Evolutionary conservation across 306 rosid species (phyloP).

Genomic region (Prunus armeniaca): DNA sequence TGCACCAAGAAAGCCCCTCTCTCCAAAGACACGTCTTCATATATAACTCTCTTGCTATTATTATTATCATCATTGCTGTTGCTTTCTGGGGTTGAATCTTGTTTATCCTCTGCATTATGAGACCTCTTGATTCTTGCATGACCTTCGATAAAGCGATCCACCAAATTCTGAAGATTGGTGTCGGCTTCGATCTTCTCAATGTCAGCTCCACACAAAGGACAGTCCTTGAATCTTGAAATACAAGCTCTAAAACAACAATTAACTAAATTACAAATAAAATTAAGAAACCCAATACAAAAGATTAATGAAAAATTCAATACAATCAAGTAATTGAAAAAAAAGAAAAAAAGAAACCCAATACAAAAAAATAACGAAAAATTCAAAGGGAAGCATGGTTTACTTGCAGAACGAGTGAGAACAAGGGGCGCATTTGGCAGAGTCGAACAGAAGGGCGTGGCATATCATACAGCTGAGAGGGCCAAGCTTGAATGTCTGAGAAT

Average conservation of each 20-base stretch:
- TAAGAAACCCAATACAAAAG: not conserved
- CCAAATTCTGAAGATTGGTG: slow-evolving; percentile 66
- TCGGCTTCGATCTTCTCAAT: slow-evolving; percentile 76
- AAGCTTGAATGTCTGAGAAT: slow-evolving; percentile 75
- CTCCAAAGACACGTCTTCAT: slow-evolving; percentile 94
- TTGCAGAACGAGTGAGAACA: slow-evolving; percentile 18
- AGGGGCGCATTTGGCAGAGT: slow-evolving; percentile 15
- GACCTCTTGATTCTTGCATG: slow-evolving; percentile 93
- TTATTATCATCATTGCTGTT: slow-evolving; percentile 23
- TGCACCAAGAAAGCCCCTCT: slow-evolving; percentile 97
- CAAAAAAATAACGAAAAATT: not conserved
- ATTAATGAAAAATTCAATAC: not conserved
- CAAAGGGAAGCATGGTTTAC: not conserved
- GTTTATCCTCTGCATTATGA: slow-evolving; percentile 39
- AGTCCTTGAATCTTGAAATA: slow-evolving; percentile 77
- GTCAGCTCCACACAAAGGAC: slow-evolving; percentile 92
- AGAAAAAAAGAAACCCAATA: not conserved
- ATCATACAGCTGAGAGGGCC: slow-evolving; percentile 94
- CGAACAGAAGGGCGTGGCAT: slow-evolving; percentile 36
- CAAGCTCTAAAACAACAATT: slow-evolving; percentile 50
- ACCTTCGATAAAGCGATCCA: slow-evolving; percentile 94
- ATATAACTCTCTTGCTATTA: slow-evolving; percentile 49
- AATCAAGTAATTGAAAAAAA: not conserved
- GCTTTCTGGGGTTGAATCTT: slow-evolving; percentile 34
- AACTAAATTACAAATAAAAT: not conserved